Base-by-base conservation (phyloP, 202 grass and related monocot species). In the Elaeis oleifera region DNA sequence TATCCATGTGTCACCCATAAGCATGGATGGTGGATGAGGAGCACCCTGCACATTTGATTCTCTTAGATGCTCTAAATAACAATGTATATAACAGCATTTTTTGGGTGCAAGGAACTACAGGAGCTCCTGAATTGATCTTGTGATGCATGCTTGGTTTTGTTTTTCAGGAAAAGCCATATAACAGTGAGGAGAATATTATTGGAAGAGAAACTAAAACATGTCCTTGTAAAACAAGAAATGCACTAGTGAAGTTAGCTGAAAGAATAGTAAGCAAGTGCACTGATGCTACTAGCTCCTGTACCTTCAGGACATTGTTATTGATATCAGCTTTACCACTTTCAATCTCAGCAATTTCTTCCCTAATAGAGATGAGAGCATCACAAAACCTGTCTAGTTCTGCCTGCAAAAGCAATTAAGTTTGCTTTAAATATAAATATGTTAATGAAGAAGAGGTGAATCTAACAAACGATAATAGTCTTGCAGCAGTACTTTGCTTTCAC, bases 351-450 rank as follows among this genome's bases (percentile, higher is more conserved):
- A 99, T 99, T 82, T 99, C 88, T 71, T 89, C 88, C 55, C 88
- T 99, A 56, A 99, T 94, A n/a, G 88, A 99, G 61, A 99, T 99
- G 61, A 99, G 82, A 79, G 94, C 77, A 84, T 94, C 94, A 70
- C 94, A 99, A 71, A 99, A 99, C 83, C 94, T 89, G 73, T 99
- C 94, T 71, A 99, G 49, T 69, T 99, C 94, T 11, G 88, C 88
- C 94, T 99, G 69, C 44, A 68, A 75, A 61, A 39, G 15, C 74
- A 83, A 74, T 31, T 20, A 69, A 61, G 71, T 61, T 20, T 71
- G 16, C 56, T 68, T 60, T 64, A 69, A 29, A 49, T 53, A 44
- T 44, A 2, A 26, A 71, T 54, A 60, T 18, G 23, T 57, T 79
- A 72, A 18, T 23, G 27, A 66, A 39, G 1, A 17, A 13, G 7